Evolutionary conservation across 345 rosid species (phyloP).

Genomic region (Balakata baccata): DNA sequence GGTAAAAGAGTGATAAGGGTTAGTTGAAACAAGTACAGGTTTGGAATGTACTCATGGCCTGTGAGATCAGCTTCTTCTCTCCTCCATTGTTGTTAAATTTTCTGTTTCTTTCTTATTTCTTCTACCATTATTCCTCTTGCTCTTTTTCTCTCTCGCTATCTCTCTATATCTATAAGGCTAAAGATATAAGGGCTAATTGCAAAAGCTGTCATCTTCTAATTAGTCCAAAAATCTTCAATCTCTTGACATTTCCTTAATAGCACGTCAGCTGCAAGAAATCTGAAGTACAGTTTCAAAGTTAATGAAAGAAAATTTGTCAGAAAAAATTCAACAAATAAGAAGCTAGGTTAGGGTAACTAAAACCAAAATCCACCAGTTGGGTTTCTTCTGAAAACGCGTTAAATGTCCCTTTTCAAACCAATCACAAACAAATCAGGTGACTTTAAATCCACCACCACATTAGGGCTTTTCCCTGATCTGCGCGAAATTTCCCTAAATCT

Average conservation of each 20-base stretch:
- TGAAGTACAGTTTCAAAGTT: slow-evolving; percentile 19
- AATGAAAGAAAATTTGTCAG: slow-evolving; percentile 15
- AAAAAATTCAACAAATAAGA: neutral
- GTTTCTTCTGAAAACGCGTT: slow-evolving; percentile 21
- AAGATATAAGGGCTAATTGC: slow-evolving; percentile 24
- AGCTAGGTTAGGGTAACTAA: slow-evolving; percentile 28
- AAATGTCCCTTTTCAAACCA: slow-evolving; percentile 27
- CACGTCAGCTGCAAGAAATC: slow-evolving; percentile 35
- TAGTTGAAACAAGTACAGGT: slow-evolving; percentile 19
- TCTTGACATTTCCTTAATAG: slow-evolving; percentile 38
- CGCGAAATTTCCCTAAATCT: slow-evolving; percentile 31
- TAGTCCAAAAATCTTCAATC: slow-evolving; percentile 29
- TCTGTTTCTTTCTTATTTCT: too few relatives aligned
- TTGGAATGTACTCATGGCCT: slow-evolving; percentile 23
- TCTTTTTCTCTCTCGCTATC: slow-evolving; percentile 22
- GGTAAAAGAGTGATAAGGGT: slow-evolving; percentile 15
- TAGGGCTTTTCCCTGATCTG: slow-evolving; percentile 37
- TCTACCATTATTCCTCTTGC: slow-evolving; percentile 34
- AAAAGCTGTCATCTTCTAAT: slow-evolving; percentile 41
- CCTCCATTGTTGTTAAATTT: slow-evolving; percentile 60
- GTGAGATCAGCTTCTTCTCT: slow-evolving; percentile 51
- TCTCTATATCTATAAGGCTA: slow-evolving; percentile 43
- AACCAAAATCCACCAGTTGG: slow-evolving; percentile 12
- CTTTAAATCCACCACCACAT: slow-evolving; percentile 21
- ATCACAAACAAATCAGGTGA: slow-evolving; percentile 23